phyloP scores from a whole-genome alignment of 1,284 basidiomycete species.

The Exobasidium rhododendri region DNA sequence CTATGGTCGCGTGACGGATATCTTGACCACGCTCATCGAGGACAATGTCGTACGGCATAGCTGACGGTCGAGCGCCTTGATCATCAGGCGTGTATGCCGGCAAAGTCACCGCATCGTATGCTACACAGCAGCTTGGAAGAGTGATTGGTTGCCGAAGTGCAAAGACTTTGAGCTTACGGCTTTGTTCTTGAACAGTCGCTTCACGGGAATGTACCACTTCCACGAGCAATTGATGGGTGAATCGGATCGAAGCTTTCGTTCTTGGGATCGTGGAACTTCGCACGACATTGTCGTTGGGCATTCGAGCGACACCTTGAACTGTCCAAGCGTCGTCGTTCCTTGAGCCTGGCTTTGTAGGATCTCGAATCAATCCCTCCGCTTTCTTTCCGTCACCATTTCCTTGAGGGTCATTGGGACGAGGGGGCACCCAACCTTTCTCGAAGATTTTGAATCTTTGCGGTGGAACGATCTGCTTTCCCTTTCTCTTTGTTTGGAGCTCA shows the following conservation, averaged over 20 bases:
- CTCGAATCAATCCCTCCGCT: constrained; percentile 43
- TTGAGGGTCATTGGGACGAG: constrained; percentile 39
- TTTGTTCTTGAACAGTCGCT: constrained; percentile 18
- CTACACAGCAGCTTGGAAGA: constrained; percentile 51
- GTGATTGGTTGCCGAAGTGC: constrained; percentile 48
- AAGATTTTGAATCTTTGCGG: constrained; percentile 49
- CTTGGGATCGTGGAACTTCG: constrained; percentile 46
- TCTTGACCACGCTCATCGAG: neutral
- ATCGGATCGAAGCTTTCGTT: constrained; percentile 41
- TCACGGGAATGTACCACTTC: constrained; percentile 49
- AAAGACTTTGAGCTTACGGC: constrained; percentile 50
- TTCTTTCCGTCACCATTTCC: constrained; percentile 39
- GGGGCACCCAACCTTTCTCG: constrained; percentile 50
- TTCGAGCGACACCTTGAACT: constrained; percentile 49
- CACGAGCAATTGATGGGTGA: constrained; percentile 48
- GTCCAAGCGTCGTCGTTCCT: constrained; percentile 45
- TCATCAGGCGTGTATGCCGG: constrained; percentile 43
- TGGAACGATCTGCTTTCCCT: constrained; percentile 45
- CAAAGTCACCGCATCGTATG: constrained; percentile 51
- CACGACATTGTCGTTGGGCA: constrained; percentile 53
- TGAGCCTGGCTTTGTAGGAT: constrained; percentile 24
- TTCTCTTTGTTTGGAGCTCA: constrained; percentile 43
- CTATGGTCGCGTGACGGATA: constrained; percentile 7
- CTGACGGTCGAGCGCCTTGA: constrained; percentile 18
- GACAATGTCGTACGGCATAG: constrained; percentile 39